phyloP scores from a whole-genome alignment of 2,329 filamentous ascomycete species.

The Epichloe scottii region DNA sequence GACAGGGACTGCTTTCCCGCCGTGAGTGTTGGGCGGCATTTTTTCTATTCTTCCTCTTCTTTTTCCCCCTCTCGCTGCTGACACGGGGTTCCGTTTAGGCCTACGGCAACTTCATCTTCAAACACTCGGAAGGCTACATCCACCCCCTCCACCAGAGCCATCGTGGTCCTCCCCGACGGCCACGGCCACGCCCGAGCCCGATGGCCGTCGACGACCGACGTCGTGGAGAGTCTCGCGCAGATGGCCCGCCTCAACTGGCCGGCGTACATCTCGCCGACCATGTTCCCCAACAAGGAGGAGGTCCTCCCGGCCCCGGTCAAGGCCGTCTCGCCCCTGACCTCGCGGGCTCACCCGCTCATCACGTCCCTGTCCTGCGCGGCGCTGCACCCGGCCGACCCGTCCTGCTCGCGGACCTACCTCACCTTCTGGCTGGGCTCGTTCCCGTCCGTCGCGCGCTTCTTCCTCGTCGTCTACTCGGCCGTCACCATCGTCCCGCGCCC shows the following conservation, averaged over 20 bases:
- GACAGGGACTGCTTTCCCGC: constrained; percentile 61
- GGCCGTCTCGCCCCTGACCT: constrained; percentile 63
- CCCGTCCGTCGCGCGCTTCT: constrained; percentile 64
- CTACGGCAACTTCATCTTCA: constrained; percentile 43
- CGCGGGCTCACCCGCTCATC: constrained; percentile 77
- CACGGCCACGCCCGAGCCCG: constrained; percentile 40
- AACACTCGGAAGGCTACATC: constrained; percentile 67
- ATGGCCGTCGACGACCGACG: constrained; percentile 66
- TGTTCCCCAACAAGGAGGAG: constrained; percentile 58
- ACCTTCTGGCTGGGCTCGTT: constrained; percentile 80
- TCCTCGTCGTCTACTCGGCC: constrained; percentile 60
- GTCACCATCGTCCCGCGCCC: constrained; percentile 55
- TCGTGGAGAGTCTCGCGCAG: constrained; percentile 68
- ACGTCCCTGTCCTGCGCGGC: constrained; percentile 77
- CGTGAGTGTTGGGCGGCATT: constrained; percentile 24
- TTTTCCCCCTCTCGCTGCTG: too few species aligned
- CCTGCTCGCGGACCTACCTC: constrained; percentile 75
- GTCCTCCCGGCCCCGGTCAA: constrained; percentile 54
- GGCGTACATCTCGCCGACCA: constrained; percentile 71
- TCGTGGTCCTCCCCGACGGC: too few species aligned
- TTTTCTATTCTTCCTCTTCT: background rate
- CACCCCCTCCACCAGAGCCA: constrained; percentile 56
- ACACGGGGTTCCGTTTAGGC: background rate
- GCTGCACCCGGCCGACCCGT: constrained; percentile 78
- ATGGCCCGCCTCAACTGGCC: constrained; percentile 80